A percentile compares a stretch with the other conserved stretches of the same genome.
phyloP scores from a whole-genome alignment of 2,329 filamentous ascomycete species.

The Trichoderma citrinoviride region DNA sequence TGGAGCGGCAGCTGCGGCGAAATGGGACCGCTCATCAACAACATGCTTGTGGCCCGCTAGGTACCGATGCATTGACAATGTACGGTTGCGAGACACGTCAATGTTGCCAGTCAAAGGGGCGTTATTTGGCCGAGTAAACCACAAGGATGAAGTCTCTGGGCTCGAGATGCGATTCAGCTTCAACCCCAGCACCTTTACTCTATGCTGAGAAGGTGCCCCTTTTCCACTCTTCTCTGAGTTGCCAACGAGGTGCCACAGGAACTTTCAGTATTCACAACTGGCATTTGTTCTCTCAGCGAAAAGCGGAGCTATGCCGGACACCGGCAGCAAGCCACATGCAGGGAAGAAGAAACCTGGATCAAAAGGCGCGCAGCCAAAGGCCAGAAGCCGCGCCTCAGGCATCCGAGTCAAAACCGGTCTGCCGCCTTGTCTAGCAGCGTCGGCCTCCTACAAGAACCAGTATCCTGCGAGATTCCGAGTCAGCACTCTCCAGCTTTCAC shows the following conservation, averaged over 20 bases:
- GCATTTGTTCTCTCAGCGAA: neutral
- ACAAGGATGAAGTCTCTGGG: neutral
- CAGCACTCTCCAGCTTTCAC: neutral
- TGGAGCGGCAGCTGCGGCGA: slow-evolving; percentile 10
- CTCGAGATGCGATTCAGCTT: neutral
- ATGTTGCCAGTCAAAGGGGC: neutral
- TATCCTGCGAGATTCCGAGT: neutral
- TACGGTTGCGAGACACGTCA: slow-evolving; percentile 20
- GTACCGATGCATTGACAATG: slow-evolving; percentile 15
- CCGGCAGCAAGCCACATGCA: neutral
- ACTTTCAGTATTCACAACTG: neutral
- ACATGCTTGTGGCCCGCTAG: neutral
- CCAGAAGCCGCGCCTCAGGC: neutral
- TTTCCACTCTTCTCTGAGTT: neutral
- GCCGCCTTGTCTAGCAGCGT: neutral
- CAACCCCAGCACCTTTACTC: neutral
- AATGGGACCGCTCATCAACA: neutral
- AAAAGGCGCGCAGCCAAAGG: neutral
- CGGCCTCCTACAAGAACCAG: neutral
- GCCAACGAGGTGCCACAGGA: neutral
- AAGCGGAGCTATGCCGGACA: slow-evolving; percentile 1
- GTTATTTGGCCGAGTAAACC: neutral
- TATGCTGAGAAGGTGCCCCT: neutral
- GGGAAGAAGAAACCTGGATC: neutral
- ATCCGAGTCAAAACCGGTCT: neutral